Base-by-base conservation (phyloP, 306 rosid genomes). In the Cicer yamashitae region DNA sequence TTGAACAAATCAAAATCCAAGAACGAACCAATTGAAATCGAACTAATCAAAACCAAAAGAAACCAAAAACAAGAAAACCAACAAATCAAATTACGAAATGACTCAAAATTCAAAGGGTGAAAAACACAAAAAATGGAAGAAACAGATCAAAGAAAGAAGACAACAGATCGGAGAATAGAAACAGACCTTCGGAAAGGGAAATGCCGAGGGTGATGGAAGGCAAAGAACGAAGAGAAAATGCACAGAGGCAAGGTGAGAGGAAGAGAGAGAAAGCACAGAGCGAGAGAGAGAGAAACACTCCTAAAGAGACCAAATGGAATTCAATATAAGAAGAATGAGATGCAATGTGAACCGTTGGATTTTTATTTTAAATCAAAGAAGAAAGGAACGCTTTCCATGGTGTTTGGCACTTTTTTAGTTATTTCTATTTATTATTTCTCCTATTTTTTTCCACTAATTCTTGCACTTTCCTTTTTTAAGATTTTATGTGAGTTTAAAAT, bases 311-410 rank as follows among this genome's bases (percentile, higher is more conserved):
- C 76, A 64, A 81, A 74, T 69, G 60, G 80, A 40, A 46, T n/a
- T 57, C 18, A 79, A 82, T 88, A 83, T 81, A 88, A 61, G 17
- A 76, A 78, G 78, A 14, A 70, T 9, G 56, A 58, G 86, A 82
- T 70, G 90, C 40, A 69, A 81, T 80, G 41, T 81, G 66, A 17
- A 61, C 90, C 98, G 94, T 90, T 79, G 68, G 94, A 86, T 87
- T 70, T 14, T 17, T 12, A 47, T 73, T 77, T 64, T 57, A 10
- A 81, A 84, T 70, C 61, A 7, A 3, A 25, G 39, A 81, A 4
- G 50, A 9, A 17, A 41, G 20, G 59, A 66, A 52, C 62, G 63
- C 40, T 74, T 71, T 83, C 82, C 81, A 39, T 63, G 50, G 67
- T 71, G 60, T 34, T 53, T 40, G 39, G 40, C 43, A 39, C 73